Evolutionary conservation across 345 rosid species (phyloP), one percentile per base, ranked within the genome.

Genomic region (Murraya koenigii): DNA sequence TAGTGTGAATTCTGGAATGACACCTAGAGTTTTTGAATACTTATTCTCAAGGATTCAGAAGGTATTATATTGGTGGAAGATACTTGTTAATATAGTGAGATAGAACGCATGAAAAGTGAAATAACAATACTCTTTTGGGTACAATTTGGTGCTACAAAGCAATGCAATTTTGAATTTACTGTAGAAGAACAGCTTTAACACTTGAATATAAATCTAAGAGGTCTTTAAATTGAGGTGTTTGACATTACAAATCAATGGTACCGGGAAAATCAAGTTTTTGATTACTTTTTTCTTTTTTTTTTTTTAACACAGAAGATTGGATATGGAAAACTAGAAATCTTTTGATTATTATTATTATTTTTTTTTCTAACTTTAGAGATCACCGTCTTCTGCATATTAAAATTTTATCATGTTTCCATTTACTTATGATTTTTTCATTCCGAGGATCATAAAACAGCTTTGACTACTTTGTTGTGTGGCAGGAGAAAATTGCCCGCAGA

Each of bases 1-100:
- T 66, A 94, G 97, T 84, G 98, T 91, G 72, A 91, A 91, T 74
- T 90, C 96, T 64, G 99, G 99, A 72, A 97, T 97, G 93, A 97
- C 96, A 2, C 99, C 99, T 49, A 84, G 99, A 82, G 97, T 97
- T 49, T 97, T 97, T 79, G 98, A 97, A 84, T 85, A 87, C 82
- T 78, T 94, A 74, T 97, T 97, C 82, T 87, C 95, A 72, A 89
- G 96, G 81, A 97, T 97, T 71, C 99, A 91, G 70, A 94, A 93
- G 97, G 99, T 94, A 56, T 23, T 74, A n/a, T 60, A 11, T 35
- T 39, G 14, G 41, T 49, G 35, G 30, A 23, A 19, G 13, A 39
- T 54, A 32, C 9, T 22, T 54, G 44, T 54, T 55, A 54, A 33
- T 71, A 14, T 69, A 28, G 30, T 47, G 23, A 28, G 30, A 39